Evolutionary conservation across 2,329 filamentous ascomycete genomes (phyloP), one percentile per base, ranked within the genome.

Genomic region (Aspergillus luchuensis): DNA sequence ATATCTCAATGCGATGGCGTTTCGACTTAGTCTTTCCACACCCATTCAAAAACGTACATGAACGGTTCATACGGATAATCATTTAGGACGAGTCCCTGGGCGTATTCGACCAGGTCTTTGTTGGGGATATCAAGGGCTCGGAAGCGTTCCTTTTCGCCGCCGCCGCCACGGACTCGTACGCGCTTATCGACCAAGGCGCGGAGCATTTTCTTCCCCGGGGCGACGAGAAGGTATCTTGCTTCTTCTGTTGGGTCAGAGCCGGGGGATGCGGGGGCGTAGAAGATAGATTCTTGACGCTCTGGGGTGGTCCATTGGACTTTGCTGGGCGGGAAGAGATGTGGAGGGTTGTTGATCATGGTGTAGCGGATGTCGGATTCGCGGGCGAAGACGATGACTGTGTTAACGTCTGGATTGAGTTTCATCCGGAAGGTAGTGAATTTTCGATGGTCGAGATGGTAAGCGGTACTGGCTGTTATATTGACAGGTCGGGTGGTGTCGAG

Each of bases 371-470:
- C 69, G 4, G 66, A 62, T 49, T 72, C 70, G 8, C 63, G 56
- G 10, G 70, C 70, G 52, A 73, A 73, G 8, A 73, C 58, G n/a
- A 73, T 63, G 7, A 70, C 50, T 7, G 70, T 73, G 57, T 73
- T 73, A 21, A 67, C 65, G 10, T 60, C 47, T 2, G 65, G 61
- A 51, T 67, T 72, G 48, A 73, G 62, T 39, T 70, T 71, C 71
- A 73, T 72, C 19, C 71, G 69, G 59, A 73, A 71, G 4, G 71
- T 73, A n/a, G 71, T 68, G 58, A 73, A 72, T 59, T 72, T 73
- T 45, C 71, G 68, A 3, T 69, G 68, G 47, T 73, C 71, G 7
- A 73, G 68, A 50, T 68, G 71, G 58, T 71, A 69, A 4, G 70
- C 72, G 59, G 69, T 69, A 49, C 64, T 70, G 23, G 69, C 62